Conservation (phyloP, 768 basidiomycete genomes). For the Tylopilus subfusipes region DNA sequence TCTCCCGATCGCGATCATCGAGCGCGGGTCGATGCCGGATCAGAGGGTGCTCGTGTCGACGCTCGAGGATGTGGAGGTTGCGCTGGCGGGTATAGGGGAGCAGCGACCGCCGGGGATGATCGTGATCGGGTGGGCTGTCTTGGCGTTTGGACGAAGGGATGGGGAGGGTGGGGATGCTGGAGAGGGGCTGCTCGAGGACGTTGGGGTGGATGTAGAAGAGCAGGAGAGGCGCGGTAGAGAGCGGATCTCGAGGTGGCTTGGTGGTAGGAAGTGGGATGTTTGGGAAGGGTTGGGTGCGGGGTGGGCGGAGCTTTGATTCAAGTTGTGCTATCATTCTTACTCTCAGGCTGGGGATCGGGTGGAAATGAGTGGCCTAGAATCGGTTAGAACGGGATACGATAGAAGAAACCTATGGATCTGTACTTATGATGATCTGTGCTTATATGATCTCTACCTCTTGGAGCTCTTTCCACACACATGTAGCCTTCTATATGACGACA, state of each 20-base stretch:
- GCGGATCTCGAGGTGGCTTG: conserved; percentile 60
- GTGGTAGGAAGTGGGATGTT: conserved; percentile 54
- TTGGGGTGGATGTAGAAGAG: conserved; percentile 28
- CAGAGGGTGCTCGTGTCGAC: conserved; percentile 84
- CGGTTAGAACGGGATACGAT: too few species aligned
- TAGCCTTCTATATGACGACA: too few species aligned
- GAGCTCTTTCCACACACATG: too few species aligned
- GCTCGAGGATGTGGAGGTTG: conserved; percentile 62
- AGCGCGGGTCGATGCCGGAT: conserved; percentile 92
- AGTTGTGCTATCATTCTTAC: too few species aligned
- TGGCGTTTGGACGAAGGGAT: conserved; percentile 47
- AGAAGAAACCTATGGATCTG: too few species aligned
- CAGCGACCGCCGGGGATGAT: conserved; percentile 97
- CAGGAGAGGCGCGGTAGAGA: conserved; percentile 29
- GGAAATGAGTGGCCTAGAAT: too few species aligned
- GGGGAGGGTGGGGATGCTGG: conserved; percentile 51
- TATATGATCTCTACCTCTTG: too few species aligned
- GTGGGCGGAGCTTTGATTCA: conserved; percentile 34
- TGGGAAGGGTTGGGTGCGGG: conserved; percentile 56
- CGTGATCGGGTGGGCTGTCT: conserved; percentile 86
- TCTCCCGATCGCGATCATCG: conserved; percentile 88
- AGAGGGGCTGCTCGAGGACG: conserved; percentile 66
- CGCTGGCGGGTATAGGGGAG: conserved; percentile 71
- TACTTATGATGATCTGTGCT: too few species aligned
- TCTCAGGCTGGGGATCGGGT: too few species aligned